Evolutionary conservation across 805 yeast species (phyloP), one percentile per base, ranked within the genome.

Genomic region (Debaryomyces castellii): DNA sequence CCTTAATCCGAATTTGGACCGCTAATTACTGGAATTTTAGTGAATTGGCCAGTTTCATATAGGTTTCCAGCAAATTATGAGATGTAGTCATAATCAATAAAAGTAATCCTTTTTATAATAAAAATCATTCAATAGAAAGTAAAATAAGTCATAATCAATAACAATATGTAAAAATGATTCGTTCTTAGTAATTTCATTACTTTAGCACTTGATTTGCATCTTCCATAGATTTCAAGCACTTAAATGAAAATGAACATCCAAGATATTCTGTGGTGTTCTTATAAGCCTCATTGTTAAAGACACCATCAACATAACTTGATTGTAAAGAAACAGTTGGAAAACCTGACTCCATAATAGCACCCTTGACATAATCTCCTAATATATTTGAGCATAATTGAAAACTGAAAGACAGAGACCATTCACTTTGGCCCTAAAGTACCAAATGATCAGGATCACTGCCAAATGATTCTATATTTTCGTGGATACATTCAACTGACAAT

Each of bases 371-470:
- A 12, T 14, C 10, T 2, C 25, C 25, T 23, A 38, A n/a, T 18
- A 14, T 38, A 23, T 25, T 34, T 16, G 39, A 42, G 12, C 12
- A 23, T 24, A 42, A 18, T 18, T 37, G 40, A 12, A 18, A n/a
- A 3, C 20, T 20, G 11, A 37, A 21, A 5, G 41, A 43, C 7
- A 27, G 16, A 3, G 44, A 23, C 5, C 48, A 82, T 4, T 81
- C 78, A 35, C 74, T 66, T 35, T 76, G 62, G 7, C 82, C 83
- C 32, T 71, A 66, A 24, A 74, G 57, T 0, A 79, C 66, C 25
- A 78, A 63, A 23, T 60, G 58, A 7, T 60, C 62, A 0, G 74
- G 63, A 52, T 78, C 72, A 24, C 81, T 82, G 17, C 81, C 81
- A 55, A 77, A 74, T 34, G 65, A 54, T 20, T 44, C 45, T 43